These are phyloP conservation scores for Colletotrichum ledebouriae DNA, from an alignment of 2,329 filamentous ascomycete species.

Conservation along the genomic window DNA sequence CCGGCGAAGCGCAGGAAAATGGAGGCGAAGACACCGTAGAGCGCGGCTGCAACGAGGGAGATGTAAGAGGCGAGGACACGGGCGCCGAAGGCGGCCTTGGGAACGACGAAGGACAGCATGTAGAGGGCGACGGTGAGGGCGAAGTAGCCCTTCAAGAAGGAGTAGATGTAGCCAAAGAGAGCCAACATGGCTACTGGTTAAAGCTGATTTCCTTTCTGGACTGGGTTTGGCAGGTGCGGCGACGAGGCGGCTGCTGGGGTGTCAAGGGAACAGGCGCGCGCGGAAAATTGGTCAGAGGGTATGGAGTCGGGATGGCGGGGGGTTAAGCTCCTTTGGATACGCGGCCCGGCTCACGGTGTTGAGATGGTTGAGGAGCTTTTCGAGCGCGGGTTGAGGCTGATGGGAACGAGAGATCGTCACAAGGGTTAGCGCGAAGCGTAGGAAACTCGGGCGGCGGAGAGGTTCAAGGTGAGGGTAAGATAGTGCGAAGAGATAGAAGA, in stretches of 20 bases:
- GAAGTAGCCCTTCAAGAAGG: slow-evolving; percentile 66
- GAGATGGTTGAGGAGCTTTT: slow-evolving; percentile 35
- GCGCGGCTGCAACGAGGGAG: slow-evolving; percentile 69
- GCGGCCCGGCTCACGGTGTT: slow-evolving; percentile 24
- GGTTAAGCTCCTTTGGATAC: slow-evolving; percentile 39
- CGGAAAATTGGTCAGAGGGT: slow-evolving; percentile 14
- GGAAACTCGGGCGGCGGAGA: neutral
- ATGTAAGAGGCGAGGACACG: slow-evolving; percentile 77
- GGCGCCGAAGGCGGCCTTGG: slow-evolving; percentile 75
- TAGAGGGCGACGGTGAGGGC: slow-evolving; percentile 70
- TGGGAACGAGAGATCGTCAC: slow-evolving; percentile 37
- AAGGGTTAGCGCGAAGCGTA: slow-evolving; percentile 27
- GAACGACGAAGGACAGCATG: slow-evolving; percentile 69
- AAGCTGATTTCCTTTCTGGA: slow-evolving; percentile 9
- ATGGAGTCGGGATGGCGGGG: slow-evolving; percentile 30
- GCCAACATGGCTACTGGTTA: slow-evolving; percentile 51
- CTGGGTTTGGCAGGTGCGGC: slow-evolving; percentile 31
- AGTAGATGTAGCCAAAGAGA: slow-evolving; percentile 55
- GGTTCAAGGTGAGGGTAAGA: neutral
- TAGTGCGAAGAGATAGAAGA: slow-evolving; percentile 1
- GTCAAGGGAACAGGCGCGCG: slow-evolving; percentile 31
- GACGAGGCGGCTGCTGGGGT: slow-evolving; percentile 32
- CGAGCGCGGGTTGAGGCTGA: slow-evolving; percentile 31
- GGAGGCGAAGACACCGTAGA: slow-evolving; percentile 82
- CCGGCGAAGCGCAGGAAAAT: slow-evolving; percentile 79